These are phyloP conservation scores for Fusarium robinianum DNA, from an alignment of 2,329 filamentous ascomycete genomes.

Conservation along the genomic window DNA sequence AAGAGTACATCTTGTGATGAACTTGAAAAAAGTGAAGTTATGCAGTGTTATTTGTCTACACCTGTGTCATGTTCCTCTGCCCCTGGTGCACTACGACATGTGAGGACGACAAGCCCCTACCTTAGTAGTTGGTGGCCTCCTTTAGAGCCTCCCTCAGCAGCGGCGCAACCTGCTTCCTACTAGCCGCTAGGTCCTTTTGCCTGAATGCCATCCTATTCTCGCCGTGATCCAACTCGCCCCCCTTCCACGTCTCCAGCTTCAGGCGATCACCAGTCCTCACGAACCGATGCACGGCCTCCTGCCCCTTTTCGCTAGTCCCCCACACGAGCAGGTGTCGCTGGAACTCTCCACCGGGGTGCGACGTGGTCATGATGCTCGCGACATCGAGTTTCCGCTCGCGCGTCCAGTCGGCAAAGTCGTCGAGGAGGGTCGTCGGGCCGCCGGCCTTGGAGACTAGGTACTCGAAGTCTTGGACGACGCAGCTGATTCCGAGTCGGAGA, in stretches of 20 bases:
- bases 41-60: too few species aligned
- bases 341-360: conserved; percentile 58
- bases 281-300: conserved; percentile 60
- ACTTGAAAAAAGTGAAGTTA: too few species aligned
- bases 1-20: too few species aligned
- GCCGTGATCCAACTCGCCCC: conserved; percentile 51
- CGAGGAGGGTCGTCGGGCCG: conserved; percentile 50
- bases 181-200: conserved; percentile 65
- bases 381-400: conserved; percentile 64
- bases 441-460: conserved; percentile 62
- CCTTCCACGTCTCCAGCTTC: conserved; percentile 59
- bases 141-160: conserved; percentile 63
- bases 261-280: conserved; percentile 53
- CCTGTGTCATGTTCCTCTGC: neutral
- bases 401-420: conserved; percentile 56
- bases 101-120: too few species aligned
- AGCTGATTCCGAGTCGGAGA: conserved; percentile 67
- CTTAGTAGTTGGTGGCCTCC: conserved; percentile 26
- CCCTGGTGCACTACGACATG: neutral
- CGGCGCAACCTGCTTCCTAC: conserved; percentile 71
- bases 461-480: conserved; percentile 64
- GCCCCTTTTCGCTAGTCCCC: conserved; percentile 57
- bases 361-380: conserved; percentile 72
- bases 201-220: conserved; percentile 66
- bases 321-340: conserved; percentile 70